Conservation (phyloP, 225 moss, liverwort and hornwort genomes). For the Climacium dendroides region DNA sequence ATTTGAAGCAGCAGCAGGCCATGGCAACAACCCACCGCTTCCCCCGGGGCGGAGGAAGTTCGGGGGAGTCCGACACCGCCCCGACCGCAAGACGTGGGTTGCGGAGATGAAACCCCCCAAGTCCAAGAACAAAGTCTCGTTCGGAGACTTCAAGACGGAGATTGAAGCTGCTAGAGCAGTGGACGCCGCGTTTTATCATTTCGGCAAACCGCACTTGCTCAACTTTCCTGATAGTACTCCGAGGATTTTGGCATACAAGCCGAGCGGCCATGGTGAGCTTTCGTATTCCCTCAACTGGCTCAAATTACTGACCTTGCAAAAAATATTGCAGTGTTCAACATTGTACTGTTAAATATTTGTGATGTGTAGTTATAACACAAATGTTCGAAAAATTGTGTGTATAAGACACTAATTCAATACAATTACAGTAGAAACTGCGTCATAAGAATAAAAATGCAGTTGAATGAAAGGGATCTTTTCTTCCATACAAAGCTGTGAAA, state of each 20-base stretch:
- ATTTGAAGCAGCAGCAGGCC: not conserved
- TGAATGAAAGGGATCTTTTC: not conserved
- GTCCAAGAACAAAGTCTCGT: not conserved
- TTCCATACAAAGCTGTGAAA: not conserved
- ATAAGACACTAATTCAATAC: not conserved
- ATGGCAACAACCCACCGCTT: no score
- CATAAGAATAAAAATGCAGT: not conserved
- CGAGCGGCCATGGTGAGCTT: not conserved
- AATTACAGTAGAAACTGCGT: not conserved
- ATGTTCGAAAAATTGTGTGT: not conserved
- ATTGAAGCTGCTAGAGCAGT: not conserved
- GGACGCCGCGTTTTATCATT: not conserved
- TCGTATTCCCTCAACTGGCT: not conserved
- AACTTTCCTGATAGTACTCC: not conserved
- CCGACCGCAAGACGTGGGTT: not conserved
- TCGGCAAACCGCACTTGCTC: not conserved
- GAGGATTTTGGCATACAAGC: not conserved
- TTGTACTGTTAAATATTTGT: not conserved
- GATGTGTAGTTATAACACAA: not conserved
- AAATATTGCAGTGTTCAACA: not conserved
- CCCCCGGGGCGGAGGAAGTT: not conserved
- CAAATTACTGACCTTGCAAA: not conserved
- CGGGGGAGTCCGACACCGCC: not conserved
- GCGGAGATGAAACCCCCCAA: not conserved
- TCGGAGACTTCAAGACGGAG: not conserved